Evolutionary conservation across 2,329 filamentous ascomycete genomes (phyloP).

Genomic region (Fusarium stilboides): DNA sequence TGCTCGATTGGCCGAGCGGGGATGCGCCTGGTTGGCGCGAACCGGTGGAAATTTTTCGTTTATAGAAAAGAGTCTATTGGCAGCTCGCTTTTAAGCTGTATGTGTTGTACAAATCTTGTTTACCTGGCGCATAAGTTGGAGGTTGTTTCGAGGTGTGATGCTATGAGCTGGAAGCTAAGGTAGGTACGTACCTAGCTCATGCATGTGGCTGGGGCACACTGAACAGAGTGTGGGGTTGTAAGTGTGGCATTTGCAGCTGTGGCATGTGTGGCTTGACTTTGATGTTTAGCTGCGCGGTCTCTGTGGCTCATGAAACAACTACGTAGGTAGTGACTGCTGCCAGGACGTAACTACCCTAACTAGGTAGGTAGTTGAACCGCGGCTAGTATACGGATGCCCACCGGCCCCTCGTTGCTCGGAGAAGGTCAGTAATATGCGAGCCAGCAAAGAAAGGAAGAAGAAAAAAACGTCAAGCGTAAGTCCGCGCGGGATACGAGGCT

Average conservation of each 20-base stretch:
- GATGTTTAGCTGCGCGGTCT: neutral
- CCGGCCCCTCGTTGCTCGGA: conserved; percentile 42
- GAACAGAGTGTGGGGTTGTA: neutral
- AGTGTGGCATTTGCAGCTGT: conserved; percentile 32
- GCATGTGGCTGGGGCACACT: conserved; percentile 16
- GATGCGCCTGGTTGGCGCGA: conserved; percentile 19
- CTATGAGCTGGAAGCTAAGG: conserved; percentile 25
- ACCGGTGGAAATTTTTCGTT: neutral
- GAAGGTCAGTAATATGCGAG: conserved; percentile 19
- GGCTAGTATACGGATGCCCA: conserved; percentile 25
- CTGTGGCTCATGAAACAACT: conserved; percentile 6
- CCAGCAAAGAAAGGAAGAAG: conserved; percentile 2
- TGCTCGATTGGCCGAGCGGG: conserved; percentile 25
- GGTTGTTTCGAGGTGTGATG: conserved; percentile 19
- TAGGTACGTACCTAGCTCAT: conserved; percentile 10
- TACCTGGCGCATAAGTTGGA: conserved; percentile 12
- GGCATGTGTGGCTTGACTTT: conserved; percentile 29
- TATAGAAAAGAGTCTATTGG: neutral
- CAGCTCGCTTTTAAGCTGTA: neutral
- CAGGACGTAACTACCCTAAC: no score
- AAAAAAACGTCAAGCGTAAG: conserved; percentile 41
- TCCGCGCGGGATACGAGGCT: conserved; percentile 53
- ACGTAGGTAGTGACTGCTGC: neutral
- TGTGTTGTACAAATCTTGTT: conserved; percentile 3
- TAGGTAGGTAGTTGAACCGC: conserved; percentile 10